Evolutionary conservation across 2,329 filamentous ascomycete species (phyloP).

Genomic region (Fusarium sp.): DNA sequence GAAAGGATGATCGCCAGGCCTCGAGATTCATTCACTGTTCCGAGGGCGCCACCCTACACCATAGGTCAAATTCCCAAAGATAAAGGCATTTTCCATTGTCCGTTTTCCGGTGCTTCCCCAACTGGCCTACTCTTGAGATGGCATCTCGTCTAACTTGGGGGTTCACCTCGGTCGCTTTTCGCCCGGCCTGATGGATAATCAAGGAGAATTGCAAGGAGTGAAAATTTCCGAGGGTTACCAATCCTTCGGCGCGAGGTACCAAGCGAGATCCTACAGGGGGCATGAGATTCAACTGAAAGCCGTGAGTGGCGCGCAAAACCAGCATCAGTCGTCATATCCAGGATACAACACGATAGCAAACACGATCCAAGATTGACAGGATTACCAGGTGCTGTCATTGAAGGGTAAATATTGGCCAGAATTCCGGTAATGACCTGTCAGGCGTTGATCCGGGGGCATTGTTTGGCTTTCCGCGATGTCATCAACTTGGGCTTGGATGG

Average conservation of each 20-base stretch:
- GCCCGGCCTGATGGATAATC: not conserved
- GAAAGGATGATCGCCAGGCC: too few species aligned
- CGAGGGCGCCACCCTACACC: not conserved
- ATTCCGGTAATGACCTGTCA: not conserved
- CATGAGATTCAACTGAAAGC: not conserved
- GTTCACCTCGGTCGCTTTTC: not conserved
- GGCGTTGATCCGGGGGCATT: not conserved
- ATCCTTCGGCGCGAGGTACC: not conserved
- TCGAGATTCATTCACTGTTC: not conserved
- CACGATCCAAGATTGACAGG: not conserved
- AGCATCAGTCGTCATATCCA: not conserved
- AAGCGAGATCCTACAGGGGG: not conserved
- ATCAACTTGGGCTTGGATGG: not conserved
- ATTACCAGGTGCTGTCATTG: not conserved
- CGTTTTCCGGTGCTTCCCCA: not conserved
- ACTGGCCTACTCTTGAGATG: not conserved
- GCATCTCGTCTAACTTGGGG: not conserved
- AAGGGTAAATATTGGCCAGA: not conserved
- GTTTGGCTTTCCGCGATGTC: not conserved
- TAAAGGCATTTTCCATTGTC: too few species aligned
- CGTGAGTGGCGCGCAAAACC: not conserved
- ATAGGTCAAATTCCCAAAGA: not conserved
- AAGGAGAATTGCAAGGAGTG: not conserved
- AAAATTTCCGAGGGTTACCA: not conserved
- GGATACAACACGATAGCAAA: not conserved